Percentiles rank a stretch among this genome's conserved stretches.
phyloP scores from a whole-genome alignment of 2,329 filamentous ascomycete genomes.

The Hirsutella minnesotensis region DNA sequence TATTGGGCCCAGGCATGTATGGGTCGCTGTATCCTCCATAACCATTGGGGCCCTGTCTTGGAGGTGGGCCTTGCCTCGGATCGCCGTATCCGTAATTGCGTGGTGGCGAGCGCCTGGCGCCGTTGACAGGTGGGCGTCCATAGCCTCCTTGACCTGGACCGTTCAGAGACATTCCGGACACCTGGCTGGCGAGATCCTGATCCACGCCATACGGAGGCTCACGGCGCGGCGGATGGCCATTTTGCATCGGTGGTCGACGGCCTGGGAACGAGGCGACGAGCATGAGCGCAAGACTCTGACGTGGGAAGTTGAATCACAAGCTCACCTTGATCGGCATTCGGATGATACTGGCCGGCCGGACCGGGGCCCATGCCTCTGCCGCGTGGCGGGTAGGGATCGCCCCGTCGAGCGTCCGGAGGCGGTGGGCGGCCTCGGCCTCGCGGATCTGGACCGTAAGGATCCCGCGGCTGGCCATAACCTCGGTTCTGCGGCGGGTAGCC shows the following conservation, averaged over 20 bases:
- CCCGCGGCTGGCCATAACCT: constrained; percentile 33
- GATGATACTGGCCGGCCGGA: constrained; percentile 24
- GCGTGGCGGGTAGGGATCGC: constrained; percentile 21
- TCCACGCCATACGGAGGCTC: constrained; percentile 14
- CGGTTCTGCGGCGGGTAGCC: constrained; percentile 29
- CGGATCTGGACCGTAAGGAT: constrained; percentile 30
- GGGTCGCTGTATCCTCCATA: constrained; percentile 16
- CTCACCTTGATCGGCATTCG: constrained; percentile 26
- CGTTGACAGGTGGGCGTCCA: constrained; percentile 11
- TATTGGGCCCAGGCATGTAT: constrained; percentile 14
- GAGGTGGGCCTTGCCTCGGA: constrained; percentile 13
- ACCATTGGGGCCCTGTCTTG: constrained; percentile 10
- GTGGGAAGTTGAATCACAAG: background rate
- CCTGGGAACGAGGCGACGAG: constrained; percentile 10
- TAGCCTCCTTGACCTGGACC: constrained; percentile 13
- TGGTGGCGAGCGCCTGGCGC: constrained; percentile 13
- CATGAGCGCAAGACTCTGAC: background rate
- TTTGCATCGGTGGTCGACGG: constrained; percentile 8
- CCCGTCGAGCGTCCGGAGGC: constrained; percentile 31
- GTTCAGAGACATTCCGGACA: constrained; percentile 24
- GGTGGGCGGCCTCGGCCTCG: constrained; percentile 16
- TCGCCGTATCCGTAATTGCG: constrained; percentile 22
- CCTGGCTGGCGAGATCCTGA: constrained; percentile 19
- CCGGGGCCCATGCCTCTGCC: constrained; percentile 24
- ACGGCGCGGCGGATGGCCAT: constrained; percentile 9